A percentile compares a stretch with the other conserved stretches of the same genome.
phyloP scores from a whole-genome alignment of 2,329 filamentous ascomycete species.

The Teratosphaeria epicoccoides region DNA sequence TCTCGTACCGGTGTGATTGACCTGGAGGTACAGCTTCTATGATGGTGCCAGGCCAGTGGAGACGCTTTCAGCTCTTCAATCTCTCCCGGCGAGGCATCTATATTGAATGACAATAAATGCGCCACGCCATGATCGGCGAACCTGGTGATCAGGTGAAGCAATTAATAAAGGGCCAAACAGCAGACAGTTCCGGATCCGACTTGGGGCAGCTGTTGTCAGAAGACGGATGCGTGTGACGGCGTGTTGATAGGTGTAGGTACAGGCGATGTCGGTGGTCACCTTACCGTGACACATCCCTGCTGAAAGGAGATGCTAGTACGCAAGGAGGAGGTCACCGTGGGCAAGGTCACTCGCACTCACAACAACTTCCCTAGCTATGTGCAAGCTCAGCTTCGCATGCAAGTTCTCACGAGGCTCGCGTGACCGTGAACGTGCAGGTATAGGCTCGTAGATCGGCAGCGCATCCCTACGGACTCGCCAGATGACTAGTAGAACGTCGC shows the following conservation, averaged over 20 bases:
- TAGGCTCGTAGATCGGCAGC: neutral
- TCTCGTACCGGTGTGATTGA: neutral
- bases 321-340: neutral
- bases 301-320: neutral
- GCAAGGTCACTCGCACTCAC: neutral
- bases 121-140: neutral
- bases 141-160: neutral
- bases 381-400: neutral
- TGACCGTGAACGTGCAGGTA: neutral
- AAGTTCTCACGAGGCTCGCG: neutral
- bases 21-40: neutral
- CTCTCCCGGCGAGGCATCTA: neutral
- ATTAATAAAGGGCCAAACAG: neutral
- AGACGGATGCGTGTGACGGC: neutral
- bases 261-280: neutral
- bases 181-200: neutral
- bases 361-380: no score
- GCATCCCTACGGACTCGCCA: neutral
- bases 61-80: neutral
- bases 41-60: neutral
- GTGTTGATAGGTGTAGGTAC: neutral
- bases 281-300: neutral
- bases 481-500: no score
- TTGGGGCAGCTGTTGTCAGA: neutral
- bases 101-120: neutral